Base-by-base conservation (phyloP, 805 yeast genomes). In the Metschnikowia gelsemii region DNA sequence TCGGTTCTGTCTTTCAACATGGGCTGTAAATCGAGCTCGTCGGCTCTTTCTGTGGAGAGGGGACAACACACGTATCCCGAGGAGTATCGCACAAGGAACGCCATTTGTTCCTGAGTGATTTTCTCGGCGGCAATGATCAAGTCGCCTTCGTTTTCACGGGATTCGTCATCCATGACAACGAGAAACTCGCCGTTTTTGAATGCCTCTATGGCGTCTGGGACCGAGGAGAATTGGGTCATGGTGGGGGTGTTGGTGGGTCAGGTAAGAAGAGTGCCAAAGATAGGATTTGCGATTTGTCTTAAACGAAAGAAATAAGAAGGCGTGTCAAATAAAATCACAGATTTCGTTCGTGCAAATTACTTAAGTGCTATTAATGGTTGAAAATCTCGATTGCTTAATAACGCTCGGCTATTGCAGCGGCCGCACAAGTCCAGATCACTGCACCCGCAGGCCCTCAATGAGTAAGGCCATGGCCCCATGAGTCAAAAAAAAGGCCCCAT, bases 71-170 rank as follows among this genome's bases (percentile, higher is more conserved):
- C 88, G 62, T 85, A 91, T 4, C 99, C 99, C 1, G 89, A 82
- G 1, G 90, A 80, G 54, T 85, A 75, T 52, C 91, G 82, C 33
- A 93, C 95, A 48, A 93, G 68, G 56, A 93, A 93, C 2, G 98
- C 99, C 96, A 93, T 88, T 51, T 89, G 80, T 57, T 82, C 82
- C 32, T 85, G 80, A 29, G 95, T 85, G 51, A 82, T 72, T 40
- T 71, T 71, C 51, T 84, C 80, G 27, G 96, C 99, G n/a, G 98
- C 95, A 35, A 87, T 82, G 54, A 93, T 88, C 57, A 93, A 73
- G 61, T 93, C 99, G 39, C 99, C 99, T 68, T 93, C 99, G 63
- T 93, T 93, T 64, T 93, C 99, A 54, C 99, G 81, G 58, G 77
- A 77, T 63, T 88, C 97, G 59, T 93, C 96, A 63, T 93, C 99